Conservation (phyloP, 2,329 filamentous ascomycete species). For the Diplodia intermedia region DNA sequence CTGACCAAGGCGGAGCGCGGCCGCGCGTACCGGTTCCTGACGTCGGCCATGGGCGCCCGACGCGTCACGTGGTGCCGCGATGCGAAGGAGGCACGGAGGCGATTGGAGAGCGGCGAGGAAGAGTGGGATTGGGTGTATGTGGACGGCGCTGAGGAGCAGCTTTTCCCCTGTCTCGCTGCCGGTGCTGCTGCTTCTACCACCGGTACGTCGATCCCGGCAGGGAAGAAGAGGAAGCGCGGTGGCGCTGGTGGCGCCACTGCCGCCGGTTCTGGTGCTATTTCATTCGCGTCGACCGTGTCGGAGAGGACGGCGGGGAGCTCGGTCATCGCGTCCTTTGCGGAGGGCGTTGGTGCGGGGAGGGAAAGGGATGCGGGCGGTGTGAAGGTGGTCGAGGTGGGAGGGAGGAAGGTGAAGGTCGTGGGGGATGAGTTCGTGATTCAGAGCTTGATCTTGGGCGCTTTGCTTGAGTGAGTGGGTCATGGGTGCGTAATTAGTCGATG, state of each 20-base stretch:
- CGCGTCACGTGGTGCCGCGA: conserved; percentile 70
- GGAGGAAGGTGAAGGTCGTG: conserved; percentile 68
- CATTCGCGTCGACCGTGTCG: conserved; percentile 48
- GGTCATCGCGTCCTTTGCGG: conserved; percentile 1
- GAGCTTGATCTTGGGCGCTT: conserved; percentile 83
- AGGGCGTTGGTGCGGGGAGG: conserved; percentile 39
- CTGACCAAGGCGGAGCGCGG: conserved; percentile 65
- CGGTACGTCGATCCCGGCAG: conserved; percentile 8
- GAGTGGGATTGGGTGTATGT: conserved; percentile 83
- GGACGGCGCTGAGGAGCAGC: conserved; percentile 66
- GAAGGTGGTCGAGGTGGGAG: conserved; percentile 38
- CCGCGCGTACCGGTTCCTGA: conserved; percentile 75
- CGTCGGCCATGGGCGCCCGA: conserved; percentile 76
- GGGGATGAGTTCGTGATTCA: conserved; percentile 90
- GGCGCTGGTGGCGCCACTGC: conserved; percentile 16
- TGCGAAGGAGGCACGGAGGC: conserved; percentile 67
- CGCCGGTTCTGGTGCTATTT: not conserved
- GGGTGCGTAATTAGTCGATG: not conserved
- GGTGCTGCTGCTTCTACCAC: conserved; percentile 32
- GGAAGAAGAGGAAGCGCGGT: conserved; percentile 54
- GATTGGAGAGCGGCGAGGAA: conserved; percentile 57
- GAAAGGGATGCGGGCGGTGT: conserved; percentile 48
- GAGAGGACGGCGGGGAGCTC: conserved; percentile 44
- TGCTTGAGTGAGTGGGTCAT: conserved; percentile 62
- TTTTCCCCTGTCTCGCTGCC: conserved; percentile 58